phyloP scores from a whole-genome alignment of 169 alveolate species.

The Cytauxzoon felis region DNA sequence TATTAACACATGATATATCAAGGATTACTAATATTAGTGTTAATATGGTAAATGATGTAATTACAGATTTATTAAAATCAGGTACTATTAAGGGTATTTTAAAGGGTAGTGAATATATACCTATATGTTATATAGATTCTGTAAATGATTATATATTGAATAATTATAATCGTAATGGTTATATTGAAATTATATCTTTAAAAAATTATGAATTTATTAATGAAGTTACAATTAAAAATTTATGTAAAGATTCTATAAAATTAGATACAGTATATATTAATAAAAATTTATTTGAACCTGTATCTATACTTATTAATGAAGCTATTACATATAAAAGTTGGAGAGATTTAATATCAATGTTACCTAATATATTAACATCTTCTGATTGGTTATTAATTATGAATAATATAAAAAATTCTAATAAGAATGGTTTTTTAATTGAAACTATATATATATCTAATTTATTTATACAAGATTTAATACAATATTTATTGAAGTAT shows the following conservation, averaged over 20 bases:
- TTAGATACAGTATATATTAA: conserved; percentile 36
- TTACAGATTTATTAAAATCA: conserved; percentile 10
- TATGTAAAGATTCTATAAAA: conserved; percentile 22
- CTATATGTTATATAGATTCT: conserved; percentile 28
- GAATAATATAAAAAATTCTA: conserved; percentile 21
- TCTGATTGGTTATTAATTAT: conserved; percentile 13
- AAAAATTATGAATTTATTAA: background rate
- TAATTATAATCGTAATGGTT: conserved; percentile 44
- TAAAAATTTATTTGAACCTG: conserved; percentile 35
- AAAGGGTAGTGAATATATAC: conserved; percentile 45
- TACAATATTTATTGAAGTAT: background rate
- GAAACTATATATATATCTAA: conserved; percentile 32
- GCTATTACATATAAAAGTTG: conserved; percentile 38
- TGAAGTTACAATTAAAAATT: background rate
- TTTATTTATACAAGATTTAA: conserved; percentile 22
- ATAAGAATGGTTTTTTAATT: conserved; percentile 32
- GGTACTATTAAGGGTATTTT: conserved; percentile 31
- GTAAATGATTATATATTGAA: conserved; percentile 20
- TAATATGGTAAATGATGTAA: conserved; percentile 28
- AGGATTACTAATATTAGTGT: background rate
- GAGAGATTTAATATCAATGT: conserved; percentile 44
- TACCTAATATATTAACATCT: conserved; percentile 28
- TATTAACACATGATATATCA: conserved; percentile 25
- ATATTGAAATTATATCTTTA: conserved; percentile 27
- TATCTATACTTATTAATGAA: conserved; percentile 50